Conservation (phyloP, 2,329 filamentous ascomycete genomes). For the Helotiales sp. region DNA sequence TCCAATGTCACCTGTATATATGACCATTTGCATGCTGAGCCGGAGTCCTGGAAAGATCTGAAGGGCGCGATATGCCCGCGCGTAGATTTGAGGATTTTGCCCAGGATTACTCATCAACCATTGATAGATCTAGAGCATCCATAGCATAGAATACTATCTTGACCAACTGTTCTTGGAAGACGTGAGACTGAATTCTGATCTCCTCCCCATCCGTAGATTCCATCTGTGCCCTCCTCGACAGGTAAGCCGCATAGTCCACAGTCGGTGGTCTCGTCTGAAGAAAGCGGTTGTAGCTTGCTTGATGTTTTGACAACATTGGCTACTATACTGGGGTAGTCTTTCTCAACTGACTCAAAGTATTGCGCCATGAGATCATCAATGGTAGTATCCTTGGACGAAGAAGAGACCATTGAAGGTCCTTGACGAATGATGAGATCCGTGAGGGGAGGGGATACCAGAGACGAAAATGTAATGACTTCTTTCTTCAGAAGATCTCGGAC, state of each 20-base stretch:
- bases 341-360: conserved; percentile 85
- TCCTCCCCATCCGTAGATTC: conserved; percentile 60
- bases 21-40: neutral
- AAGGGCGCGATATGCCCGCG: neutral
- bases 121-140: conserved; percentile 68
- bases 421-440: conserved; percentile 46
- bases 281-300: conserved; percentile 67
- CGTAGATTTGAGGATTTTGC: conserved; percentile 4
- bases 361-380: conserved; percentile 89
- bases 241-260: conserved; percentile 73
- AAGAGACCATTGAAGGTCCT: conserved; percentile 33
- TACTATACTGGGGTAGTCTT: conserved; percentile 85
- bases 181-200: conserved; percentile 45
- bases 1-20: conserved; percentile 6
- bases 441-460: conserved; percentile 53
- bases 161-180: conserved; percentile 30
- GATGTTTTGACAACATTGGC: conserved; percentile 93
- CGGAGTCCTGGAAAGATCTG: neutral
- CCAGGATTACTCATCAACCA: conserved; percentile 40
- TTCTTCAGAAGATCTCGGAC: conserved; percentile 81
- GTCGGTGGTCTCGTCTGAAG: conserved; percentile 33
- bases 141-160: conserved; percentile 59
- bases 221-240: conserved; percentile 62
- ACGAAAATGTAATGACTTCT: conserved; percentile 71
- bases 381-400: conserved; percentile 64